These are phyloP conservation scores for Panus rudis DNA, from an alignment of 768 basidiomycete species.

Conservation along the genomic window DNA sequence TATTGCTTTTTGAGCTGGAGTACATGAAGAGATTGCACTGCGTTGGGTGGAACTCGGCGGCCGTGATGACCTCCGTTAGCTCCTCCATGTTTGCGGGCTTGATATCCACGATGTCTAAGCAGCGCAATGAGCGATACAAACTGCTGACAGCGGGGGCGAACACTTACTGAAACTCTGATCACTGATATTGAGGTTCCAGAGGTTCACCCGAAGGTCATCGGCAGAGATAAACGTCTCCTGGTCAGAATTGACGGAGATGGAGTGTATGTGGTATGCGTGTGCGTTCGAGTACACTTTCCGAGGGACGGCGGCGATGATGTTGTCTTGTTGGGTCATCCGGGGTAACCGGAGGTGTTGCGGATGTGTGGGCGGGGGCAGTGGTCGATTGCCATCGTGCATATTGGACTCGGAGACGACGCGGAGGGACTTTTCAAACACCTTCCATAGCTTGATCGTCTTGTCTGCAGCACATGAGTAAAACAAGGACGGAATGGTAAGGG, in stretches of 20 bases:
- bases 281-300: constrained; percentile 99
- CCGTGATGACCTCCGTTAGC: constrained; percentile 99
- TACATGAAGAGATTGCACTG: constrained; percentile 99
- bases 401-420: constrained; percentile 97
- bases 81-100: constrained; percentile 99
- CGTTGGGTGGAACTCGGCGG: constrained; percentile 95
- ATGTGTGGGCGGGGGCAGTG: constrained; percentile 53
- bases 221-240: constrained; percentile 99
- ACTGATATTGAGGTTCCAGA: constrained; percentile 98
- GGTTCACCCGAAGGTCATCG: constrained; percentile 95
- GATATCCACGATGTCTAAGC: constrained; percentile 97
- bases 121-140: not conserved
- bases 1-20: constrained; percentile 98
- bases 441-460: constrained; percentile 99
- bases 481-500: constrained; percentile 1
- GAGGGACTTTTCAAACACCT: constrained; percentile 98
- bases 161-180: constrained; percentile 97
- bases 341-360: constrained; percentile 73
- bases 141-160: not conserved
- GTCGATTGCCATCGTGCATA: constrained; percentile 72
- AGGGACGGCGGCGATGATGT: constrained; percentile 97
- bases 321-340: constrained; percentile 89
- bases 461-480: constrained; percentile 43
- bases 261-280: constrained; percentile 99
- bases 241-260: constrained; percentile 98